Conservation (phyloP, 2,329 filamentous ascomycete species). For the Colletotrichum cordylinicola region DNA sequence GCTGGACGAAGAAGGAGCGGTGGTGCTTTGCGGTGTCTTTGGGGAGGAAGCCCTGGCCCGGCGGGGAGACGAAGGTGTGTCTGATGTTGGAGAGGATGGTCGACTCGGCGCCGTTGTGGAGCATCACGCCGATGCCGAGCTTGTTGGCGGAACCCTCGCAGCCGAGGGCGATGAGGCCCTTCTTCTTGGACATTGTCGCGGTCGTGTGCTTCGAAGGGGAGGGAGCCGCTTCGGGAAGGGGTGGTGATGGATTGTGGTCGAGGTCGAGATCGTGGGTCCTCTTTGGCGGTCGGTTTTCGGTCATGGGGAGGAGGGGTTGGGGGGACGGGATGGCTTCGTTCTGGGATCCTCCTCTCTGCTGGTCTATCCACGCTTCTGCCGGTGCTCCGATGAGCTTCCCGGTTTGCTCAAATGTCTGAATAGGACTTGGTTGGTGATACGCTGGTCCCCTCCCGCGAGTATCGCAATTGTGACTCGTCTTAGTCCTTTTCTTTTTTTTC, state of each 20-base stretch:
- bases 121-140: constrained; percentile 90
- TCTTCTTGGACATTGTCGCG: constrained; percentile 33
- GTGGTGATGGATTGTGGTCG: background rate
- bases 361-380: background rate
- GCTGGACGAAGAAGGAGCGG: constrained; percentile 78
- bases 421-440: background rate
- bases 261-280: constrained; percentile 15
- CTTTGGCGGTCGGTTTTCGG: background rate
- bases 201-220: constrained; percentile 19
- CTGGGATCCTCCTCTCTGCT: background rate
- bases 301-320: constrained; percentile 3
- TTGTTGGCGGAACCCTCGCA: constrained; percentile 97
- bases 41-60: constrained; percentile 92
- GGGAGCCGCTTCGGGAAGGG: background rate
- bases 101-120: constrained; percentile 67
- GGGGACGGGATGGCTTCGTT: background rate
- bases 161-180: constrained; percentile 58
- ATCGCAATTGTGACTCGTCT: background rate
- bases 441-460: background rate
- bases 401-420: background rate
- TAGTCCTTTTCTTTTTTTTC: background rate
- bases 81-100: constrained; percentile 90
- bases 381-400: background rate
- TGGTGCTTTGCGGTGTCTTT: constrained; percentile 97
- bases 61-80: constrained; percentile 90